Evolutionary conservation across 2,329 filamentous ascomycete genomes (phyloP).

Genomic region (Hymenoscyphus repandus): DNA sequence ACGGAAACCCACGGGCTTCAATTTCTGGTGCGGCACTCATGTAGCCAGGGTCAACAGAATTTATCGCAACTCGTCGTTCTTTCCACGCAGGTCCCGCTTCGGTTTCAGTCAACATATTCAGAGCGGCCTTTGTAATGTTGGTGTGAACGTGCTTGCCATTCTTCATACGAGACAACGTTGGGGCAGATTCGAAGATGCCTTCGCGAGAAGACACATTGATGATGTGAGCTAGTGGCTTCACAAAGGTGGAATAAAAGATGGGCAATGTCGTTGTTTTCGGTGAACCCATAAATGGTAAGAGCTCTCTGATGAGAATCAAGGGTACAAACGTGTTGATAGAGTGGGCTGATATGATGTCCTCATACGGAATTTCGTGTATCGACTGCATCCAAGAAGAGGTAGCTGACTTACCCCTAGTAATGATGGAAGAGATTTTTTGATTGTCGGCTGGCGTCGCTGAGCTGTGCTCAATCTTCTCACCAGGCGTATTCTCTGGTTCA

Average conservation of each 20-base stretch:
- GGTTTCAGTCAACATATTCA: constrained; percentile 20
- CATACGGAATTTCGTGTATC: no score
- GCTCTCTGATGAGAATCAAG: constrained; percentile 15
- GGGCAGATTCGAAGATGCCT: constrained; percentile 14
- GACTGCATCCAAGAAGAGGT: no score
- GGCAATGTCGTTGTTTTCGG: background rate
- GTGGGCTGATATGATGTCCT: no score
- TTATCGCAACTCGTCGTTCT: constrained; percentile 12
- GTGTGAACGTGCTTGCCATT: constrained; percentile 18
- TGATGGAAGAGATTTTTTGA: no score
- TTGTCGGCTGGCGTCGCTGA: no score
- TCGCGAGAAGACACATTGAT: constrained; percentile 19
- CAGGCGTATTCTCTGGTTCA: no score
- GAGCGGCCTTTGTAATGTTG: constrained; percentile 18
- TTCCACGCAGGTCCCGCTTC: constrained; percentile 16
- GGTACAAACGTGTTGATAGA: constrained; percentile 8
- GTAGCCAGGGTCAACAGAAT: constrained; percentile 18
- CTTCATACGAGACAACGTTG: constrained; percentile 2
- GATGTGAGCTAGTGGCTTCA: constrained; percentile 10
- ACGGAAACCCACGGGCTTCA: constrained; percentile 2
- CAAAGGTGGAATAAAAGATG: background rate
- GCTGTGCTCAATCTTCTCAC: no score
- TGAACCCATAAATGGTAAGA: constrained; percentile 14
- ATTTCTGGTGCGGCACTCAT: constrained; percentile 17
- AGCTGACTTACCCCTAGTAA: no score